phyloP scores from a whole-genome alignment of 352 stramenopile genomes.

The Pythium folliculosum region DNA sequence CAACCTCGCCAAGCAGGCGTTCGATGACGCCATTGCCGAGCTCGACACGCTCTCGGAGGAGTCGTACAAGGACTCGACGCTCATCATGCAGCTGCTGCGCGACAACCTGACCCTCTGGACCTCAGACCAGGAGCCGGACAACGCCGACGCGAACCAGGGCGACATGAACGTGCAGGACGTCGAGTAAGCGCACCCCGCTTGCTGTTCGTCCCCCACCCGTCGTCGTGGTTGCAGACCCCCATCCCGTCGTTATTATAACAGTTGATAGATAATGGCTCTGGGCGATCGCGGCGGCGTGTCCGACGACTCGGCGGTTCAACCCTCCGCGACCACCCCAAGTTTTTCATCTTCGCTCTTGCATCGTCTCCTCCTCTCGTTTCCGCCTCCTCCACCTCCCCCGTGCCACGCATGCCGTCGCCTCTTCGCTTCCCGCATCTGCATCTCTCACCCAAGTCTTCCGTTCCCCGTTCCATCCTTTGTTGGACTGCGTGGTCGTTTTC shows the following conservation, averaged over 20 bases:
- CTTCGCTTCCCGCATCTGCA: background rate
- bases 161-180: conserved; percentile 87
- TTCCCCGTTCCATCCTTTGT: background rate
- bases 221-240: conserved; percentile 11
- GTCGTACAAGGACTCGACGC: conserved; percentile 99
- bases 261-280: conserved; percentile 35
- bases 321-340: conserved; percentile 6
- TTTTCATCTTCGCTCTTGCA: conserved; percentile 27
- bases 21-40: conserved; percentile 99
- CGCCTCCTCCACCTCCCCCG: background rate
- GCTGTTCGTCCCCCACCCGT: conserved; percentile 6
- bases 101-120: conserved; percentile 99
- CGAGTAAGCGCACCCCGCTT: conserved; percentile 41
- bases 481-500: conserved; percentile 9
- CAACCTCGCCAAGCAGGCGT: conserved; percentile 95
- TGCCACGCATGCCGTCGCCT: background rate
- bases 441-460: background rate
- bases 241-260: conserved; percentile 31
- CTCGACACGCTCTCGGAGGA: conserved; percentile 99
- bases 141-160: conserved; percentile 89
- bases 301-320: conserved; percentile 12
- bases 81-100: conserved; percentile 99
- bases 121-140: conserved; percentile 93
- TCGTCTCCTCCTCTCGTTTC: conserved; percentile 15
- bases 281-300: conserved; percentile 24